Conservation (phyloP, 192 early-diverging fungal species). For the Backusella westeae region DNA sequence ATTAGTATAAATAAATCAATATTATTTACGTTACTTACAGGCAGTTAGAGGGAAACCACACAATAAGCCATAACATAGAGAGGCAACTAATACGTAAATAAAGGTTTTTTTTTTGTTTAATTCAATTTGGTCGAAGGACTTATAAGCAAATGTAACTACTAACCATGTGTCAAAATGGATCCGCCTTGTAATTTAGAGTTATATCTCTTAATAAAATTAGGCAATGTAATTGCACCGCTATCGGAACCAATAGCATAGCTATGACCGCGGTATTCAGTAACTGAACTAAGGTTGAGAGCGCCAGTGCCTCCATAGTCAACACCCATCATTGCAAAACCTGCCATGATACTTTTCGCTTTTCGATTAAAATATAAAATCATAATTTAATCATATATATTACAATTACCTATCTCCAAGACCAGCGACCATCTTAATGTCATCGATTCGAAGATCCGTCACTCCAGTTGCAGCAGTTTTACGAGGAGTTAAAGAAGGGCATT, state of each 20-base stretch:
- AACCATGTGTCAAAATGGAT: slow-evolving; percentile 37
- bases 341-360: slow-evolving; percentile 40
- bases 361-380: not conserved
- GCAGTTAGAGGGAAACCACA: not conserved
- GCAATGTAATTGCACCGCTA: slow-evolving; percentile 30
- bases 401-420: slow-evolving; percentile 47
- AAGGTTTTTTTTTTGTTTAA: not conserved
- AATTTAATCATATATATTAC: not conserved
- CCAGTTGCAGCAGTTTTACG: slow-evolving; percentile 30
- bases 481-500: slow-evolving; percentile 43
- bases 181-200: slow-evolving; percentile 36
- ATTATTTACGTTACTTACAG: not conserved
- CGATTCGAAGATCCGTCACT: slow-evolving; percentile 49
- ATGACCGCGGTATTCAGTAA: slow-evolving; percentile 48
- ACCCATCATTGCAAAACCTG: slow-evolving; percentile 50
- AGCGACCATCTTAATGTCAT: slow-evolving; percentile 53
- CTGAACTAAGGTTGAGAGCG: slow-evolving; percentile 24
- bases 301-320: slow-evolving; percentile 13
- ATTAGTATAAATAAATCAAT: not conserved
- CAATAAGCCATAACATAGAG: not conserved
- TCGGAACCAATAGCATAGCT: slow-evolving; percentile 51
- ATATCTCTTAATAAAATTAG: slow-evolving; percentile 46
- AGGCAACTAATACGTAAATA: not conserved
- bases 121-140: not conserved
- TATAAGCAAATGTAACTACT: not conserved